A percentile compares a stretch with the other conserved stretches of the same genome.
Evolutionary conservation across 768 basidiomycete species (phyloP).

Genomic region (Rhodotorula babjevae): DNA sequence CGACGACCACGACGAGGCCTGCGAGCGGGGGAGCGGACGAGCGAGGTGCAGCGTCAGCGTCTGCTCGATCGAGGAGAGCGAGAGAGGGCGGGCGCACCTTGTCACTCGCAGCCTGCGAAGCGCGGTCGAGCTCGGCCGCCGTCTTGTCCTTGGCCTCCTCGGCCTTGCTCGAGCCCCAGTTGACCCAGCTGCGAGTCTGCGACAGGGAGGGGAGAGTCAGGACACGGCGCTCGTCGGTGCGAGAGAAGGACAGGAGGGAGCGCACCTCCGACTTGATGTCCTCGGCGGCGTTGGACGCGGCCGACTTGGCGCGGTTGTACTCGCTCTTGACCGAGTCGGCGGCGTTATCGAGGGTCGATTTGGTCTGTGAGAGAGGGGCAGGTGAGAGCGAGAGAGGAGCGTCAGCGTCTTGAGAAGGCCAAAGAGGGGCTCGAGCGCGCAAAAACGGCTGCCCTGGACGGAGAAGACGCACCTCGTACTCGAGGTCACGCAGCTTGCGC

Average conservation of each 20-base stretch:
- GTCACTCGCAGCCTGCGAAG: constrained; percentile 8
- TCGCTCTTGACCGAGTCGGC: constrained; percentile 5
- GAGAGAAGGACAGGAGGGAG: too few relatives aligned
- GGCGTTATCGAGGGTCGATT: constrained; percentile 14
- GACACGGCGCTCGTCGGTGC: too few relatives aligned
- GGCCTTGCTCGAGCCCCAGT: constrained; percentile 27
- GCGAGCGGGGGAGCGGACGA: too few relatives aligned
- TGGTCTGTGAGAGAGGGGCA: not conserved
- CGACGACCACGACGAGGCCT: constrained; percentile 15
- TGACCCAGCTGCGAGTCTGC: constrained; percentile 19
- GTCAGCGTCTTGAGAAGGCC: not conserved
- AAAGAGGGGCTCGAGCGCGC: too few relatives aligned
- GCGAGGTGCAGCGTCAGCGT: not conserved
- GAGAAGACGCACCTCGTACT: constrained; percentile 25
- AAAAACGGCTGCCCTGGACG: too few relatives aligned
- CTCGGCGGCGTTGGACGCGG: not conserved
- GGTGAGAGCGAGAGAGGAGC: not conserved
- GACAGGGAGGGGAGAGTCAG: too few relatives aligned
- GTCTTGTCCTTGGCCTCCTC: constrained; percentile 7
- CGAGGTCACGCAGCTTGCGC: constrained; percentile 13
- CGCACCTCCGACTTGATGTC: constrained; percentile 26
- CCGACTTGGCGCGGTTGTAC: constrained; percentile 7
- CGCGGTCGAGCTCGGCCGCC: constrained; percentile 2
- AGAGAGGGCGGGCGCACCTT: constrained; percentile 3
- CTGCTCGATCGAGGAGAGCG: not conserved